Evolutionary conservation across 2,329 filamentous ascomycete species (phyloP).

Genomic region (Colletotrichum endophyticum): DNA sequence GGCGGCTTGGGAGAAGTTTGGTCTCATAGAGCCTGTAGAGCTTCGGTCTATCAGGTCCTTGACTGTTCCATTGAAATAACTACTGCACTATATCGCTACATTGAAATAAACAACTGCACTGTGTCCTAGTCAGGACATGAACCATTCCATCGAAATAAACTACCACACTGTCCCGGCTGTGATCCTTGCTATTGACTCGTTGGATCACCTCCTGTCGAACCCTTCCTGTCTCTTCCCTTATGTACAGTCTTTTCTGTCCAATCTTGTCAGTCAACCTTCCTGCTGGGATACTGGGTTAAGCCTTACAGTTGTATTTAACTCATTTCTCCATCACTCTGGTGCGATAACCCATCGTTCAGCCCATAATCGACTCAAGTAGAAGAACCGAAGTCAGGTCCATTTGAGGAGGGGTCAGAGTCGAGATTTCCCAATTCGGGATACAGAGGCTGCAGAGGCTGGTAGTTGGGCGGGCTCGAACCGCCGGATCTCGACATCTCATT

Average conservation of each 20-base stretch:
- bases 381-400: not conserved
- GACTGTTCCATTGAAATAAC: not conserved
- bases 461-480: not conserved
- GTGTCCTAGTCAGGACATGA: too few relatives aligned
- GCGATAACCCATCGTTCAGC: not conserved
- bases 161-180: not conserved
- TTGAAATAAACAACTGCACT: not conserved
- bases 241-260: not conserved
- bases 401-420: not conserved
- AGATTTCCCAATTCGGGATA: not conserved
- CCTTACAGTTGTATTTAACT: not conserved
- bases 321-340: not conserved
- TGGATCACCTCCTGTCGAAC: not conserved
- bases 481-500: not conserved
- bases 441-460: not conserved
- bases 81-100: not conserved
- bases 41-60: not conserved
- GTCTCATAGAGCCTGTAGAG: not conserved
- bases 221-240: not conserved
- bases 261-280: not conserved
- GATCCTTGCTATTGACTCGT: not conserved
- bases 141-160: not conserved
- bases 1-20: not conserved
- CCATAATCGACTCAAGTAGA: not conserved
- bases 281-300: not conserved